phyloP scores from a whole-genome alignment of 306 rosid genomes.

The Carpinus viminea region DNA sequence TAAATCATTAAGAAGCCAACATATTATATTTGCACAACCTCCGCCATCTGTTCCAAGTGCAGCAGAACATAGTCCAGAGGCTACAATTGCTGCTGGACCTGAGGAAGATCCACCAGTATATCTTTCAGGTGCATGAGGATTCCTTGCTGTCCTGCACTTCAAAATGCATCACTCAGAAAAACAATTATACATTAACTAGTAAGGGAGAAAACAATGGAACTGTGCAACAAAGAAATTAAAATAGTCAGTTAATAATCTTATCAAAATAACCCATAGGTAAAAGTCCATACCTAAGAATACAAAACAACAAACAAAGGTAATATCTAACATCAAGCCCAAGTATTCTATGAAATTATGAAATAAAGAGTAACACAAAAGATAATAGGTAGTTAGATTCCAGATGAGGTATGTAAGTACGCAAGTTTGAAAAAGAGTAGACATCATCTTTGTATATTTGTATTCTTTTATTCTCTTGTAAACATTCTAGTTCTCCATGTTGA shows the following conservation, averaged over 20 bases:
- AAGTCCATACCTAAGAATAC: not conserved
- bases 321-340: not conserved
- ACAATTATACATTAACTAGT: not conserved
- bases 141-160: conserved; percentile 80
- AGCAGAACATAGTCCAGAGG: conserved; percentile 92
- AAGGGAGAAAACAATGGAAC: conserved; percentile 22
- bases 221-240: not conserved
- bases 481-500: too few relatives aligned
- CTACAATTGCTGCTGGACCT: conserved; percentile 97
- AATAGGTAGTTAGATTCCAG: not conserved
- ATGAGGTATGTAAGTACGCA: not conserved
- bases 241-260: not conserved
- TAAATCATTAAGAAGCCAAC: conserved; percentile 20
- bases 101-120: conserved; percentile 98
- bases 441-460: not conserved
- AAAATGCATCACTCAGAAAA: conserved; percentile 27
- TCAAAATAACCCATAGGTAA: not conserved
- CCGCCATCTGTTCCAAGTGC: conserved; percentile 98
- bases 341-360: not conserved
- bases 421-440: not conserved
- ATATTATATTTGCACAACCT: conserved; percentile 59
- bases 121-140: conserved; percentile 93
- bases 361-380: not conserved
- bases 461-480: not conserved
- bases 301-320: not conserved